Evolutionary conservation across 805 yeast species (phyloP).

Genomic region (Saccharomycopsis sp.): DNA sequence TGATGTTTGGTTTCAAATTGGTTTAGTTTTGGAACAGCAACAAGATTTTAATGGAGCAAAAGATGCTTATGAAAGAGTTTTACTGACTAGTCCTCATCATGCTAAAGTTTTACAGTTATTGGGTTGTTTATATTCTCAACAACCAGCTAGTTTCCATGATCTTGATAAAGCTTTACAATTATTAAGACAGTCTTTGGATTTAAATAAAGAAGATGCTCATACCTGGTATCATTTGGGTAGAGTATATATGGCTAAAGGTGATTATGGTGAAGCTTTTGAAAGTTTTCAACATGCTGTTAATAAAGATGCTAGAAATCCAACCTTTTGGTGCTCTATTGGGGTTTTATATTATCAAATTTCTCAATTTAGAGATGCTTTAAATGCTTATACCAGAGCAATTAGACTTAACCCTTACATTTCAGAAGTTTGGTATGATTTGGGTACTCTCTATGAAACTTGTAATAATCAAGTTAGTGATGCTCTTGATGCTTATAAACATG

Average conservation of each 20-base stretch:
- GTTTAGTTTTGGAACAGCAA: constrained; percentile 89
- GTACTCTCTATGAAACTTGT: constrained; percentile 94
- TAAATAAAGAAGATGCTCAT: constrained; percentile 86
- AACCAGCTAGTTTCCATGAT: constrained; percentile 59
- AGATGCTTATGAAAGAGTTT: constrained; percentile 90
- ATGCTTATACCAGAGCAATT: constrained; percentile 95
- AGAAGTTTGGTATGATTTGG: constrained; percentile 98
- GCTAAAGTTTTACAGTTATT: constrained; percentile 93
- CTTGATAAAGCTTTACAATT: constrained; percentile 75
- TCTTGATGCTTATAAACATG: constrained; percentile 92
- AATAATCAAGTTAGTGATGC: constrained; percentile 94
- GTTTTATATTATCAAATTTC: constrained; percentile 93
- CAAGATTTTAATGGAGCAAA: constrained; percentile 85
- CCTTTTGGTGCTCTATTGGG: constrained; percentile 96
- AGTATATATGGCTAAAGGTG: constrained; percentile 92
- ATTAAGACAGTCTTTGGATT: constrained; percentile 77
- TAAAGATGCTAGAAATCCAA: constrained; percentile 92
- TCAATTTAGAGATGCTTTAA: constrained; percentile 93
- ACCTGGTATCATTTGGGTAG: constrained; percentile 96
- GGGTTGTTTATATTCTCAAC: constrained; percentile 86
- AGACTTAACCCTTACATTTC: constrained; percentile 90
- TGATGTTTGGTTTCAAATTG: constrained; percentile 98
- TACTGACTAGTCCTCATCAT: constrained; percentile 83
- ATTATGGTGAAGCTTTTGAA: constrained; percentile 93
- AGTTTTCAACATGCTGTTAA: constrained; percentile 98